phyloP scores from a whole-genome alignment of 345 rosid genomes.

The Melaleuca quinquenervia region DNA sequence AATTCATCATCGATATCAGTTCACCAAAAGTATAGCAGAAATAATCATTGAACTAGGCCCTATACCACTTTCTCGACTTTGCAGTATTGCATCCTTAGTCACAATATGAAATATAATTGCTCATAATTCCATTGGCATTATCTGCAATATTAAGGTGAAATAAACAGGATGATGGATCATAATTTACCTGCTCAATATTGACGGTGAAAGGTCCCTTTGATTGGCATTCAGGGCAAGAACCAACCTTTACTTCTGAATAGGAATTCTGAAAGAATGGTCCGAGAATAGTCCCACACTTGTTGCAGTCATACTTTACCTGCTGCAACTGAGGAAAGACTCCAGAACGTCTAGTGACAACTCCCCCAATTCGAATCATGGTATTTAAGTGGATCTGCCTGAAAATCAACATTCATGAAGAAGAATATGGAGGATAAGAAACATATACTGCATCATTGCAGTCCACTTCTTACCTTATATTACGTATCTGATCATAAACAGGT shows the following conservation, averaged over 20 bases:
- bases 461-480: slow-evolving; percentile 66
- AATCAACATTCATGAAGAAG: slow-evolving; percentile 1
- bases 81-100: neutral
- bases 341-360: slow-evolving; percentile 93
- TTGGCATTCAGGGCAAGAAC: slow-evolving; percentile 98
- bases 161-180: neutral
- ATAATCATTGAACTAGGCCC: neutral
- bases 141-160: neutral
- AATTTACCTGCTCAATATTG: slow-evolving; percentile 78
- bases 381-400: slow-evolving; percentile 92
- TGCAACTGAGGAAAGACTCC: slow-evolving; percentile 99
- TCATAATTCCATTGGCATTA: neutral
- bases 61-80: neutral
- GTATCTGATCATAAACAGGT: slow-evolving; percentile 93
- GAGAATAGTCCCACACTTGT: slow-evolving; percentile 81
- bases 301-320: slow-evolving; percentile 96
- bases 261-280: slow-evolving; percentile 98
- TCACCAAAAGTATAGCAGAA: neutral
- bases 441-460: neutral
- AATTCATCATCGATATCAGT: neutral
- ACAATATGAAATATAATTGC: neutral
- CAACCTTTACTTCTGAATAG: slow-evolving; percentile 95
- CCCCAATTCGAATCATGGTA: slow-evolving; percentile 97
- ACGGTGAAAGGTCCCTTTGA: slow-evolving; percentile 96
- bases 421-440: neutral